These are phyloP conservation scores for Russula sp. DNA, from an alignment of 768 basidiomycete genomes.

Conservation along the genomic window DNA sequence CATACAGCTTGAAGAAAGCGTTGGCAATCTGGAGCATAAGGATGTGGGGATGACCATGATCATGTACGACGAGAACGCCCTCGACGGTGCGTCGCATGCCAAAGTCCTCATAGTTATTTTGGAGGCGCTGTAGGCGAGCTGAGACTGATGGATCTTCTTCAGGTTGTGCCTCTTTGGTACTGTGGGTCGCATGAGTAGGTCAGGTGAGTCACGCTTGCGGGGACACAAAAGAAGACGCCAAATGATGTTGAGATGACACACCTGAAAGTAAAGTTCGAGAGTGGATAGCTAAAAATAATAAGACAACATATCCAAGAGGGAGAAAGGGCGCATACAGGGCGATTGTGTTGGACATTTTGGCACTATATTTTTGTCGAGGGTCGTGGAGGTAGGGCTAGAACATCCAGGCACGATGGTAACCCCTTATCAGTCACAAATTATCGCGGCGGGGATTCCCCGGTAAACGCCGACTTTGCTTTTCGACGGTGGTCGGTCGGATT, in stretches of 20 bases:
- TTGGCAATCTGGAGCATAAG: constrained; percentile 98
- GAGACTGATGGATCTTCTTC: constrained; percentile 97
- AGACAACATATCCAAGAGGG: background rate
- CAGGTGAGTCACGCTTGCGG: constrained; percentile 16
- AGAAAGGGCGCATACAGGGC: constrained; percentile 41
- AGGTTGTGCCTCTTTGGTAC: constrained; percentile 94
- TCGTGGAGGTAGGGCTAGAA: background rate
- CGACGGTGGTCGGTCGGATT: background rate
- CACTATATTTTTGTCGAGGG: background rate
- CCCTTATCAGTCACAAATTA: background rate
- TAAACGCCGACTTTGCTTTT: background rate
- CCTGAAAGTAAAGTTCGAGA: constrained; percentile 94
- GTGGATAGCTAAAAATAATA: constrained; percentile 58
- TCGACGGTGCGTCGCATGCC: constrained; percentile 97
- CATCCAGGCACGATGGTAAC: background rate
- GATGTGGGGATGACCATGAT: constrained; percentile 96
- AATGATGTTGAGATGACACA: constrained; percentile 33
- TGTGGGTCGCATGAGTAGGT: constrained; percentile 35
- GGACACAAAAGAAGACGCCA: constrained; percentile 11
- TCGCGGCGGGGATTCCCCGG: background rate
- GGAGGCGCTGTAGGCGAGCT: constrained; percentile 87
- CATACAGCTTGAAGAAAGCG: constrained; percentile 97
- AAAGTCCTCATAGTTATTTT: constrained; percentile 95
- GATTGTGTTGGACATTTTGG: constrained; percentile 51
- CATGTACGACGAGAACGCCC: constrained; percentile 85